Conservation (phyloP, 768 basidiomycete genomes). For the Dacryopinax spathularia region DNA sequence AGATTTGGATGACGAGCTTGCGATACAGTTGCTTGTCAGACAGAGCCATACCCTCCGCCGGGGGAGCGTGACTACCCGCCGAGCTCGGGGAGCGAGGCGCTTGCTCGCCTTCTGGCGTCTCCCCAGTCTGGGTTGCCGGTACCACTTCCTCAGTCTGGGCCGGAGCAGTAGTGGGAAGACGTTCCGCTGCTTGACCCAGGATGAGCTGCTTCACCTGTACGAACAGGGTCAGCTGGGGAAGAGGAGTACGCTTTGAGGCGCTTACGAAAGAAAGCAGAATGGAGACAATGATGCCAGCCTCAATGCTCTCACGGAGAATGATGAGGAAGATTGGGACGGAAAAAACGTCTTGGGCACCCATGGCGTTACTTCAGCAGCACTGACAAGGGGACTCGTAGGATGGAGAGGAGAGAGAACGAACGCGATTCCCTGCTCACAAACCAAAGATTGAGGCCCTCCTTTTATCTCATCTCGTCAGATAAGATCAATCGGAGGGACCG, state of each 20-base stretch:
- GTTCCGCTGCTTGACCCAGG: too few relatives aligned
- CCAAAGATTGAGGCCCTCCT: not conserved
- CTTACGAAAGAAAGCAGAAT: not conserved
- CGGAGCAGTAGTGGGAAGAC: not conserved
- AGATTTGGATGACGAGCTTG: slow-evolving; percentile 36
- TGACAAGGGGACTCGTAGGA: not conserved
- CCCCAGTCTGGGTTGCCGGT: too few relatives aligned
- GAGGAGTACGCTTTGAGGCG: too few relatives aligned
- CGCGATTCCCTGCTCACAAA: not conserved
- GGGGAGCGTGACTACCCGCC: too few relatives aligned
- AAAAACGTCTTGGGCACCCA: not conserved
- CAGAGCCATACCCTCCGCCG: too few relatives aligned
- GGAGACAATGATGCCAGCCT: not conserved
- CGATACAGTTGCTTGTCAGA: slow-evolving; percentile 1
- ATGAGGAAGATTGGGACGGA: not conserved
- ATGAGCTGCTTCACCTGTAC: too few relatives aligned
- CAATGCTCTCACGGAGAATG: not conserved
- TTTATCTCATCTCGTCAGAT: slow-evolving; percentile 2
- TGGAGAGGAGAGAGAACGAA: not conserved
- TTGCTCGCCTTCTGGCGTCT: too few relatives aligned
- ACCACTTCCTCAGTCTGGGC: not conserved
- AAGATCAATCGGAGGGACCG: not conserved
- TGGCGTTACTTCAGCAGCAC: too few relatives aligned
- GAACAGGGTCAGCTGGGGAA: too few relatives aligned
- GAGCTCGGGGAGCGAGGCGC: too few relatives aligned